Evolutionary conservation across 75 land plant species (phyloP).

Genomic region (Gnetum montanum): DNA sequence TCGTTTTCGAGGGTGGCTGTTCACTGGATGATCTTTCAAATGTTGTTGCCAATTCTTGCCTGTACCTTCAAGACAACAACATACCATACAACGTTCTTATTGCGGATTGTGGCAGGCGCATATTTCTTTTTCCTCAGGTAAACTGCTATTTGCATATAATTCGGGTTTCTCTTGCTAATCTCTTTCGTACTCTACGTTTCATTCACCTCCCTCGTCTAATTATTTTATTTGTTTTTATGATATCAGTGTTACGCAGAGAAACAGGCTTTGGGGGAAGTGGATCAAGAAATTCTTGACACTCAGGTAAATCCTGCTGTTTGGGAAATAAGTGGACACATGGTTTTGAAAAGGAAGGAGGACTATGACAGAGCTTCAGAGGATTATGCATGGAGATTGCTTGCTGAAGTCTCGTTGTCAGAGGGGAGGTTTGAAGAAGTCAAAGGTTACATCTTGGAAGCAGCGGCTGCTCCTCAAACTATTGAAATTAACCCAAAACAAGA

Average conservation of each 20-base stretch:
- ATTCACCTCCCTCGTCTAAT: not conserved
- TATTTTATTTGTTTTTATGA: constrained; percentile 1
- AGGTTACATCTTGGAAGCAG: constrained; percentile 42
- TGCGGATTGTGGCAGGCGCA: constrained; percentile 53
- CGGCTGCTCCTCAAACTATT: constrained; percentile 1
- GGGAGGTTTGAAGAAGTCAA: constrained; percentile 72
- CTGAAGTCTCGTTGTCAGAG: constrained; percentile 82
- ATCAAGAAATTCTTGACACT: constrained; percentile 66
- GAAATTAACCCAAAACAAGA: not conserved
- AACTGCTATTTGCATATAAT: not conserved
- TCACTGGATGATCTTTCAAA: constrained; percentile 40
- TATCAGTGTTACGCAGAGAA: constrained; percentile 86
- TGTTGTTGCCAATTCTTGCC: constrained; percentile 51
- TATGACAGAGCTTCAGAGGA: constrained; percentile 81
- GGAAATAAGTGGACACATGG: constrained; percentile 98
- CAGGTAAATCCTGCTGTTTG: constrained; percentile 97
- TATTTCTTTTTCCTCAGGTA: constrained; percentile 87
- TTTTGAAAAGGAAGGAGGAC: constrained; percentile 69
- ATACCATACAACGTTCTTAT: constrained; percentile 88
- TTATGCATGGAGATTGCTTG: constrained; percentile 85
- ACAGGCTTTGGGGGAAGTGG: constrained; percentile 89
- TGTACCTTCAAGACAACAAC: constrained; percentile 63
- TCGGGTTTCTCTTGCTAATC: too few relatives aligned
- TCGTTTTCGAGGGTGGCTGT: constrained; percentile 65
- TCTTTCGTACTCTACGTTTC: too few relatives aligned